These are phyloP conservation scores for Byssothecium circinans DNA, from an alignment of 2,329 filamentous ascomycete species.

Conservation along the genomic window DNA sequence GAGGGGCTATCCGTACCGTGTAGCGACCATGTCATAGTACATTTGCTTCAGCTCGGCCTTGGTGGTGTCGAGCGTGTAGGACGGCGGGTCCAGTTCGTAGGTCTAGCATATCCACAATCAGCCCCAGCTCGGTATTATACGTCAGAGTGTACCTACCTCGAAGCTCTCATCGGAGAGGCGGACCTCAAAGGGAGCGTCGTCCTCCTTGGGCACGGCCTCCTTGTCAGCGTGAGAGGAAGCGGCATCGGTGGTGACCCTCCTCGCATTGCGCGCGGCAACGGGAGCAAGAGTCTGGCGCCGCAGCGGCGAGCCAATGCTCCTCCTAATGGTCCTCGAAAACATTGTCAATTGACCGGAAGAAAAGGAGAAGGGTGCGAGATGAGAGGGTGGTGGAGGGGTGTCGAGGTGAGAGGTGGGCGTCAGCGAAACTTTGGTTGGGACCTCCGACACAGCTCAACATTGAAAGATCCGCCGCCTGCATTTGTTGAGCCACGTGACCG, in stretches of 20 bases:
- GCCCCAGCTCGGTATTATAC: background rate
- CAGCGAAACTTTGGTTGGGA: slow-evolving; percentile 25
- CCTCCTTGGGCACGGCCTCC: slow-evolving; percentile 73
- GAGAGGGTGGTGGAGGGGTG: slow-evolving; percentile 21
- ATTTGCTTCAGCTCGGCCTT: slow-evolving; percentile 99
- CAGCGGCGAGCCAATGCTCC: slow-evolving; percentile 44
- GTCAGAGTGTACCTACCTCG: slow-evolving; percentile 52
- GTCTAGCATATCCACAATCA: slow-evolving; percentile 52
- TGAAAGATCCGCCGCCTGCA: background rate
- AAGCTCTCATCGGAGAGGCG: slow-evolving; percentile 97
- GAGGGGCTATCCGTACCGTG: slow-evolving; percentile 66
- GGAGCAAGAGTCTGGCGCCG: slow-evolving; percentile 42
- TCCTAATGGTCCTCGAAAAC: slow-evolving; percentile 46
- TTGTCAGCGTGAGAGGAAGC: slow-evolving; percentile 88
- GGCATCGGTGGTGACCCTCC: slow-evolving; percentile 92
- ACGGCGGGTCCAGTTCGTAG: slow-evolving; percentile 94
- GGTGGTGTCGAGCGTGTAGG: slow-evolving; percentile 89
- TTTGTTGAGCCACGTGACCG: background rate
- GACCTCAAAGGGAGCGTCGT: slow-evolving; percentile 90
- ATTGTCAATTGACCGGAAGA: slow-evolving; percentile 34
- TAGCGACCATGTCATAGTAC: slow-evolving; percentile 96
- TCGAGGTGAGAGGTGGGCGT: slow-evolving; percentile 15
- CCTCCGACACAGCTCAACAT: slow-evolving; percentile 11
- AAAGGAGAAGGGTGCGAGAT: slow-evolving; percentile 11
- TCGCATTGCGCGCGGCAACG: slow-evolving; percentile 41